Base-by-base conservation (phyloP, 768 basidiomycete genomes). In the Leccinum sublutescens region DNA sequence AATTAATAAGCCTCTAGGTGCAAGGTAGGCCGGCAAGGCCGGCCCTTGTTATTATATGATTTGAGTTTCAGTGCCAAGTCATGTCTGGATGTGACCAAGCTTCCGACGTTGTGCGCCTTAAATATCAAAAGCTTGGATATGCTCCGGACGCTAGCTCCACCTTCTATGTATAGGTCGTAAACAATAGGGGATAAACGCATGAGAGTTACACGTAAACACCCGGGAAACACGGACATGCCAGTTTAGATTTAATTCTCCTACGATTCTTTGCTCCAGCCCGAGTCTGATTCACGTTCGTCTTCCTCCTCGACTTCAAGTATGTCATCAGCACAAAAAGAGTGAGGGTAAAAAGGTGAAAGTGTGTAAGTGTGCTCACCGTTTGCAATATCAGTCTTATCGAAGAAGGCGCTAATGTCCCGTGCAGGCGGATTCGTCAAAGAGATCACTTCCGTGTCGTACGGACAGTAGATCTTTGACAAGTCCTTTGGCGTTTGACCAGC, bases 401-500 rank as follows among this genome's bases (percentile, higher is more conserved):
- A 17, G 9, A 72, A 43, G 2, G 33, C 52, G 10, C 2, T 1
- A 15, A 70, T 2, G 29, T 40, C n/a, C 48, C 68, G 64, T 14
- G 27, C 50, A 40, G 71, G 64, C 21, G 68, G 64, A 7, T 50
- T 62, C 43, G 68, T 66, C 58, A 68, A 56, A 12, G 62, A 61
- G 14, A 27, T 51, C 49, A 71, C 62, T 12, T 56, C 51, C 2
- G 21, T 57, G 56, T 71, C 70, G 1, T 50, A 15, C 29, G 62
- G 61, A 29, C 50, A 71, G 45, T 64, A 65, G 9, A 71, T 71
- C 8, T 51, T 50, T 5, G 65, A 57, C 11, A 71, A 62, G 11
- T 43, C 63, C 14, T 67, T 68, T 19, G 70, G 70, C 27, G 70
- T 70, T 36, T 72, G 70, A 23, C 67, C 38, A 0, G 68, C 68